These are phyloP conservation scores for Meira nashicola DNA, from an alignment of 1,284 basidiomycete genomes.

Conservation along the genomic window DNA sequence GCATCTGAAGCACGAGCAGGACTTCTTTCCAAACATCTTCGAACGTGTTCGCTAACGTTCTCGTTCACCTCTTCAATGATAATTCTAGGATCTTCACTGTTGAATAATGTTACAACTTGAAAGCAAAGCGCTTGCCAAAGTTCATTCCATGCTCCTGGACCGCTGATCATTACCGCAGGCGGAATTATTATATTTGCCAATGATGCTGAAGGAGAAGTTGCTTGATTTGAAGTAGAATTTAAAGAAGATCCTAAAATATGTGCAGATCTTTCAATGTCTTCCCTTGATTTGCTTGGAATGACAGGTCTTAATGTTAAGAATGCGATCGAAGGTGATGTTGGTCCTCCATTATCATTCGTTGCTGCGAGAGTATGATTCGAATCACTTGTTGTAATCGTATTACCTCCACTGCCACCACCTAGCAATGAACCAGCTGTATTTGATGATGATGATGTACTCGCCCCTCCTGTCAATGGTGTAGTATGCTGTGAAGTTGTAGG, in stretches of 20 bases:
- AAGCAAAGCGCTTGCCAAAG: slow-evolving; percentile 75
- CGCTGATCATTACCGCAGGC: neutral
- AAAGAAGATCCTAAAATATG: neutral
- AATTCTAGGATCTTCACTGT: slow-evolving; percentile 78
- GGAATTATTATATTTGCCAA: neutral
- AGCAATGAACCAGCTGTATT: neutral
- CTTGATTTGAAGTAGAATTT: neutral
- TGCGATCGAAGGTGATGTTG: neutral
- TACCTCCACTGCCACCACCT: neutral
- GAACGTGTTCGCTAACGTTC: slow-evolving; percentile 66
- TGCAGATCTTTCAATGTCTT: neutral
- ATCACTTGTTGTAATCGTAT: neutral
- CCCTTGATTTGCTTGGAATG: neutral
- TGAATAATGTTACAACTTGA: slow-evolving; percentile 81
- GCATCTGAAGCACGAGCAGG: slow-evolving; percentile 55
- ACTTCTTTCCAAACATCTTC: slow-evolving; percentile 55
- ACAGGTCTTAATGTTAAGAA: neutral
- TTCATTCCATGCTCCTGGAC: slow-evolving; percentile 23
- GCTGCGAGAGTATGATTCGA: slow-evolving; percentile 12
- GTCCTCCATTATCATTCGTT: slow-evolving; percentile 14
- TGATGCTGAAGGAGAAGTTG: neutral
- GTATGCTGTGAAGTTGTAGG: slow-evolving; percentile 8
- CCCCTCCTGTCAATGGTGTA: neutral
- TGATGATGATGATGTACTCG: neutral
- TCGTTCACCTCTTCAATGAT: slow-evolving; percentile 87